phyloP scores from a whole-genome alignment of 2,329 filamentous ascomycete genomes.

The Dactylellina parvicollis region DNA sequence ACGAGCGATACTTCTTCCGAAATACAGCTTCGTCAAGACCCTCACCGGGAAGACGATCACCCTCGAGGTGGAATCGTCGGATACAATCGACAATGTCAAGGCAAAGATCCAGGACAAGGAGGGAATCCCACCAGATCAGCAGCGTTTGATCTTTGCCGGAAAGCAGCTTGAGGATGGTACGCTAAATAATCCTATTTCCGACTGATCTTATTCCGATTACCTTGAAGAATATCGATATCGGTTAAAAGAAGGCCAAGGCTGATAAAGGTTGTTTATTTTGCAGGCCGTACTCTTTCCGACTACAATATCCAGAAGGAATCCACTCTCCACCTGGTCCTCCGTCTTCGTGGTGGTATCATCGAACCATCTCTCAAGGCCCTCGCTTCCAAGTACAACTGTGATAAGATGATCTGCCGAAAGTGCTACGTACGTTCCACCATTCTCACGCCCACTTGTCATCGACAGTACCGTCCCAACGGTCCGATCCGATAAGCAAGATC shows the following conservation, averaged over 20 bases:
- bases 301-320: slow-evolving; percentile 99
- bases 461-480: not conserved
- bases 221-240: slow-evolving; percentile 4
- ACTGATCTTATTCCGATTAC: slow-evolving; percentile 22
- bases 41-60: slow-evolving; percentile 99
- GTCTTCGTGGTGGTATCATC: slow-evolving; percentile 98
- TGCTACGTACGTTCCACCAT: slow-evolving; percentile 80
- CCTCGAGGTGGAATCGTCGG: slow-evolving; percentile 97
- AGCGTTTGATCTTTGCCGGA: slow-evolving; percentile 98
- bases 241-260: slow-evolving; percentile 2
- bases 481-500: slow-evolving; percentile 4
- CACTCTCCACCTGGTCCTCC: slow-evolving; percentile 96
- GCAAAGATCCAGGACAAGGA: slow-evolving; percentile 99
- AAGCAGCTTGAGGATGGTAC: slow-evolving; percentile 94
- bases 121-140: slow-evolving; percentile 96
- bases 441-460: not conserved
- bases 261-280: slow-evolving; percentile 11
- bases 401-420: slow-evolving; percentile 99
- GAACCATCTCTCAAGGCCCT: slow-evolving; percentile 98
- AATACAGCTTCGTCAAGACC: slow-evolving; percentile 96
- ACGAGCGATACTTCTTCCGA: slow-evolving; percentile 46
- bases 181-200: slow-evolving; percentile 6
- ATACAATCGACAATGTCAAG: slow-evolving; percentile 99
- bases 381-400: slow-evolving; percentile 99
- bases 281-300: slow-evolving; percentile 86